Evolutionary conservation across 225 moss, liverwort and hornwort genomes (phyloP).

Genomic region (Marchantia paleacea): DNA sequence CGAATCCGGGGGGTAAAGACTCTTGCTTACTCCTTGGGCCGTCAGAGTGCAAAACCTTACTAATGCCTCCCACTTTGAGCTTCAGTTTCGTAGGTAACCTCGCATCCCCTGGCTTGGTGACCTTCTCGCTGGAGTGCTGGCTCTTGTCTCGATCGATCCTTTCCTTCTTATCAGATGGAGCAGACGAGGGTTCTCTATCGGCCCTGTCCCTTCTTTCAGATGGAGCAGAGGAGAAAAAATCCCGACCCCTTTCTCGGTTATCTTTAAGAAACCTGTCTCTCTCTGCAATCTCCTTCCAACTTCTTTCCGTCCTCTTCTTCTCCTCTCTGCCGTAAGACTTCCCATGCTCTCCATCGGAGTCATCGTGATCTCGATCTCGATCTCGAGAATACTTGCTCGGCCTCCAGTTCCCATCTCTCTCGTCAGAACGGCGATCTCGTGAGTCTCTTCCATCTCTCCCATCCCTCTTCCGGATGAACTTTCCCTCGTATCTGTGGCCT

Average conservation of each 20-base stretch:
- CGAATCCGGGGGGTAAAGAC: conserved; percentile 6
- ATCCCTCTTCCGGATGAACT: conserved; percentile 46
- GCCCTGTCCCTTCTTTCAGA: conserved; percentile 29
- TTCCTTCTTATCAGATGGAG: conserved; percentile 20
- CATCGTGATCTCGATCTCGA: conserved; percentile 15
- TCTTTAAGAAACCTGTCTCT: conserved; percentile 45
- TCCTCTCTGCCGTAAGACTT: conserved; percentile 38
- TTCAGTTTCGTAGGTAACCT: conserved; percentile 60
- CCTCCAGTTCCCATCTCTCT: conserved; percentile 44
- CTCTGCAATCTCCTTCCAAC: conserved; percentile 82
- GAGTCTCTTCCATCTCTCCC: conserved; percentile 45
- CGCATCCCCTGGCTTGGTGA: conserved; percentile 36
- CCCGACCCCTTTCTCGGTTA: conserved; percentile 43
- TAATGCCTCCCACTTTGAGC: conserved; percentile 69
- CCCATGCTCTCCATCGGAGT: conserved; percentile 47
- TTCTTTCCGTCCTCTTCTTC: conserved; percentile 64
- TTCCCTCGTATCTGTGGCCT: conserved; percentile 29
- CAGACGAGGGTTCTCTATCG: conserved; percentile 37
- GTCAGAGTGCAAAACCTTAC: conserved; percentile 60
- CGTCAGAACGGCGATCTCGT: conserved; percentile 34
- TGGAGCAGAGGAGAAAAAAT: not conserved
- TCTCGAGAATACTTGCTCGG: conserved; percentile 26
- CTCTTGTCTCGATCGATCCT: conserved; percentile 10
- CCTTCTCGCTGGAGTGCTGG: conserved; percentile 22
- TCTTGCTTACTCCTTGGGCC: conserved; percentile 42